Base-by-base conservation (phyloP, 1,284 basidiomycete genomes). In the Rhodotorula mucilaginosa region DNA sequence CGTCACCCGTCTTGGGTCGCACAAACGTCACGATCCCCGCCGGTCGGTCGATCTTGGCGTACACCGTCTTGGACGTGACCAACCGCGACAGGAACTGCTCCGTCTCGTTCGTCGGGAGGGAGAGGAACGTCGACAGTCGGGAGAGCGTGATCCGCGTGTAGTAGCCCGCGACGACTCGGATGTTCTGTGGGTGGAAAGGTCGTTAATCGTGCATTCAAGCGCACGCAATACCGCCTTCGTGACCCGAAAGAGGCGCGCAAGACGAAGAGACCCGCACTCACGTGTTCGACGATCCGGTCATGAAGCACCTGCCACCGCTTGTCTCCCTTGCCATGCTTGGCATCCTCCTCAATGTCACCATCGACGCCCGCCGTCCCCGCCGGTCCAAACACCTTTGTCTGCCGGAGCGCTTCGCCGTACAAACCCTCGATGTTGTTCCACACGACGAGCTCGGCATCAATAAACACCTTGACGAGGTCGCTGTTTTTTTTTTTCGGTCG, bases 371-470 rank as follows among this genome's bases (percentile, higher is more conserved):
- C 48, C 6, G 70, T 70, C 1, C 77, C 79, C 46, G 72, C 70
- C 21, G 75, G 65, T 21, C 79, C 79, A 80, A 99, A 99, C 5
- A 97, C 90, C 7, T 88, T 86, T 0, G 92, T 93, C 78, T 87
- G 85, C 63, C 88, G 87, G 64, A 99, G 83, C 76, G 89, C 90
- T 12, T 89, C 87, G 44, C 93, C 95, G 80, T 98, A 99, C 23
- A 98, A 85, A 10, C 85, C 83, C 80, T 94, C 90, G 65, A 99
- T 95, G n/a, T 93, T 93, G 0, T 96, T 93, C 97, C 97, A 99
- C 73, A 96, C 85, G 92, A 98, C 97, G 58, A 99, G 85, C 80
- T 99, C 97, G 57, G 89, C 89, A 3, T 94, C 98, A 19, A 90
- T 90, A 81, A 99, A 99, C 79, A 92, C 96, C 84, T 99, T 99